These are phyloP conservation scores for Phlebiopsis flavidoalba DNA, from an alignment of 768 basidiomycete species.

Conservation along the genomic window DNA sequence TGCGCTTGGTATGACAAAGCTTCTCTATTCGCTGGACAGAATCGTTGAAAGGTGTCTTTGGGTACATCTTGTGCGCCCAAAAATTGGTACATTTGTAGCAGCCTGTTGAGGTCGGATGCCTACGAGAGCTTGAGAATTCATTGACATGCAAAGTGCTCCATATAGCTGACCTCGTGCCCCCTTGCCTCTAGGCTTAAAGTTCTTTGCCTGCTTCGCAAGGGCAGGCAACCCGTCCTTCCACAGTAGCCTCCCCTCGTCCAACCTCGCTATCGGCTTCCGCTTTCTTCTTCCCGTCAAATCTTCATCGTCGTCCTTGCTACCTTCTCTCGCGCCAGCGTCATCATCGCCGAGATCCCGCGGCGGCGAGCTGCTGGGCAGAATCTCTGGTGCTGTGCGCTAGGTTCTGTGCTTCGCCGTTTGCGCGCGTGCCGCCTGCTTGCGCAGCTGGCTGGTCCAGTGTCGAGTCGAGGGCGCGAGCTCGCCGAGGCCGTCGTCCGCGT, in stretches of 20 bases:
- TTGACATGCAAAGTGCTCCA: too few relatives aligned
- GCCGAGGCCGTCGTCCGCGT: conserved; percentile 34
- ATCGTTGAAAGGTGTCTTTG: conserved; percentile 82
- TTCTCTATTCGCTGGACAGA: conserved; percentile 85
- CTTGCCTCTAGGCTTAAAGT: conserved; percentile 81
- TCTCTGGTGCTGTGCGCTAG: conserved; percentile 39
- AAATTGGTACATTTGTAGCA: conserved; percentile 87
- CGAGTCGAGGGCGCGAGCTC: conserved; percentile 45
- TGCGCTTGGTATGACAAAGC: conserved; percentile 77
- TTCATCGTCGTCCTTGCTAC: conserved; percentile 17
- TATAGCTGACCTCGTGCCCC: conserved; percentile 75
- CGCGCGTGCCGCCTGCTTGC: conserved; percentile 51
- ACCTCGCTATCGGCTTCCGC: conserved; percentile 46
- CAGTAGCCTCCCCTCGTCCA: conserved; percentile 76
- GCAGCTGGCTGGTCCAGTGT: conserved; percentile 47
- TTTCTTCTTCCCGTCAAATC: conserved; percentile 32
- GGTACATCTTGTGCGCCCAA: conserved; percentile 93
- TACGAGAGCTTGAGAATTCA: conserved; percentile 25
- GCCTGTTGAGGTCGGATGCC: conserved; percentile 74
- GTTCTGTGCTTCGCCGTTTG: conserved; percentile 28
- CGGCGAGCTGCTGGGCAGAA: conserved; percentile 48
- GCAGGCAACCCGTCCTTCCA: conserved; percentile 74
- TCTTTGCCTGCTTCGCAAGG: conserved; percentile 70
- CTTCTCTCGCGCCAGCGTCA: conserved; percentile 23
- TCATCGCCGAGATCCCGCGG: conserved; percentile 27